Conservation (phyloP, 768 basidiomycete species). For the Mycena vulgaris region DNA sequence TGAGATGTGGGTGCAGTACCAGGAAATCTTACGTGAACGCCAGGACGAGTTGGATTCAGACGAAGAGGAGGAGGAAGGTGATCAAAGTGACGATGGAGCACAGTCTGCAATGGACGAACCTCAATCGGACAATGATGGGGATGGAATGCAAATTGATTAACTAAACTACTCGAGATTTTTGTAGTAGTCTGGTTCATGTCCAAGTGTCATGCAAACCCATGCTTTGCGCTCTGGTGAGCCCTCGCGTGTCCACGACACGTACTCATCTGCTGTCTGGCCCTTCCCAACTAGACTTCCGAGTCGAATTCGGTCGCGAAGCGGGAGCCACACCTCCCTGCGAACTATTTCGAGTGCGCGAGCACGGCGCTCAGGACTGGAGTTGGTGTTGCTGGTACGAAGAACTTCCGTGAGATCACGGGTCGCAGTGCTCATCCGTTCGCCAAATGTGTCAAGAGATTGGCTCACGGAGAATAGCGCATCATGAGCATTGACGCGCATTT, state of each 20-base stretch:
- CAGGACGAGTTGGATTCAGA: neutral
- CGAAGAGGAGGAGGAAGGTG: neutral
- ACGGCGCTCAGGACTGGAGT: constrained; percentile 20
- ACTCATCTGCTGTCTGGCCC: constrained; percentile 9
- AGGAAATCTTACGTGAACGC: neutral
- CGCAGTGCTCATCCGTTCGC: neutral
- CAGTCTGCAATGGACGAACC: neutral
- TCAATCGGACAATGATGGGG: constrained; percentile 4
- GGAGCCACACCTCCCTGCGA: neutral
- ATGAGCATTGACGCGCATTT: neutral
- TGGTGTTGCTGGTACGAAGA: constrained; percentile 8
- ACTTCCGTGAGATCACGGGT: constrained; percentile 8
- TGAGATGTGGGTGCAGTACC: constrained; percentile 26
- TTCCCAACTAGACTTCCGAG: neutral
- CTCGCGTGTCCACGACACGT: constrained; percentile 1
- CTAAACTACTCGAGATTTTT: neutral
- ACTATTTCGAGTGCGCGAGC: neutral
- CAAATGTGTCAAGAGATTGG: constrained; percentile 12
- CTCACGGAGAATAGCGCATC: constrained; percentile 1
- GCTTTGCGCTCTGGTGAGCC: constrained; percentile 4
- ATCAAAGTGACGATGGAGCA: constrained; percentile 1
- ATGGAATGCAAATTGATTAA: constrained; percentile 17
- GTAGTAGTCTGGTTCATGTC: neutral
- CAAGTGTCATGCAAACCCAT: neutral
- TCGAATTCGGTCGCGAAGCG: neutral